A percentile compares a stretch with the other conserved stretches of the same genome.
These are phyloP conservation scores for Acanthamoeba comandoni DNA, from an alignment of 208 protist species.

Conservation along the genomic window DNA sequence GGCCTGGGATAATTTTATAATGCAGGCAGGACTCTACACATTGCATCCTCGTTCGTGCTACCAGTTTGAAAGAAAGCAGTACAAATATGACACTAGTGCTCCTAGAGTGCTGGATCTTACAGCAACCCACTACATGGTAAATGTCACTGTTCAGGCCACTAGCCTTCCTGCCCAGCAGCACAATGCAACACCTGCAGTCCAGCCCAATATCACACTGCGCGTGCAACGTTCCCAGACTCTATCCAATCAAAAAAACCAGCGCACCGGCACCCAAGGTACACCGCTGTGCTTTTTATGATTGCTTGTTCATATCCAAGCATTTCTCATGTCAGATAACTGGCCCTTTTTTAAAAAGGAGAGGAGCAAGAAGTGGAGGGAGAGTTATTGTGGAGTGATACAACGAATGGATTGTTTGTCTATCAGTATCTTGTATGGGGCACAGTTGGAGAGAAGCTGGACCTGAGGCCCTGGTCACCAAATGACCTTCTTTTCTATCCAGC, in stretches of 20 bases:
- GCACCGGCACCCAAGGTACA: neutral
- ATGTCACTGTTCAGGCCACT: slow-evolving; percentile 22
- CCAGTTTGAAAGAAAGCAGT: slow-evolving; percentile 45
- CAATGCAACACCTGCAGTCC: too few species aligned
- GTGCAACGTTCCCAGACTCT: neutral
- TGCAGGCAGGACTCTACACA: slow-evolving; percentile 52
- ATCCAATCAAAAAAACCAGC: slow-evolving; percentile 9
- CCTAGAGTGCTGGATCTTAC: slow-evolving; percentile 56
- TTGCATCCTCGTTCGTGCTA: slow-evolving; percentile 58
- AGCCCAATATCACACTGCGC: slow-evolving; percentile 25
- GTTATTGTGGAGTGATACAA: too few species aligned
- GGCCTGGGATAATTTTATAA: neutral
- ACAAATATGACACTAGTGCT: slow-evolving; percentile 61
- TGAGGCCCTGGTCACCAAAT: slow-evolving; percentile 5
- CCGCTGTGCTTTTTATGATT: neutral
- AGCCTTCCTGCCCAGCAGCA: neutral
- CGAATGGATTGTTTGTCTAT: too few species aligned
- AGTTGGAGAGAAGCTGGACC: slow-evolving; percentile 12
- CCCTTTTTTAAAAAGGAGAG: too few species aligned
- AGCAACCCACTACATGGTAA: slow-evolving; percentile 63
- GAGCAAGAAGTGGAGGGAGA: too few species aligned
- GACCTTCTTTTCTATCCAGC: slow-evolving; percentile 66
- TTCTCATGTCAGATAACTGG: too few species aligned
- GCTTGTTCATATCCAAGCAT: neutral
- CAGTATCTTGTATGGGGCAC: slow-evolving; percentile 18